Evolutionary conservation across 805 yeast species (phyloP).

Genomic region (Wickerhamiella kazuoi): DNA sequence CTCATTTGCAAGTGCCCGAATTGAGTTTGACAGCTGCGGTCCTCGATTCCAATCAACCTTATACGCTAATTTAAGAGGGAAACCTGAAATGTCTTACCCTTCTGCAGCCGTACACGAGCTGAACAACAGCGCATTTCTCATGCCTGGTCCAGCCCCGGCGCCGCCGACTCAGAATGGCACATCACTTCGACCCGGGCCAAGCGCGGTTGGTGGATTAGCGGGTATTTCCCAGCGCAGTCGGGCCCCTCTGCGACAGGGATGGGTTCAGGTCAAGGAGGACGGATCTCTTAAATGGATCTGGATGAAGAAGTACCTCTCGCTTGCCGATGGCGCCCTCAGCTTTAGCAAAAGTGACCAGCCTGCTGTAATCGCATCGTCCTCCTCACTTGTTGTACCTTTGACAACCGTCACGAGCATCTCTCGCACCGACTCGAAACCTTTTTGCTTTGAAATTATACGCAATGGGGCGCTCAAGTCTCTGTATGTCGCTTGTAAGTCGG

Average conservation of each 20-base stretch:
- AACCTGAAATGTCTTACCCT: background rate
- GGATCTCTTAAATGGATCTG: slow-evolving; percentile 71
- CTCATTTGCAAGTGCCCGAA: no score
- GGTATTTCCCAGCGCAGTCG: slow-evolving; percentile 10
- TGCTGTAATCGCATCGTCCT: slow-evolving; percentile 8
- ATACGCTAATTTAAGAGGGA: no score
- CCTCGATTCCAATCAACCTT: no score
- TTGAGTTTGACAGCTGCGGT: no score
- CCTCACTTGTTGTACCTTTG: slow-evolving; percentile 30
- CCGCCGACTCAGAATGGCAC: slow-evolving; percentile 3
- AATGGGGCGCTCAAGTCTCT: slow-evolving; percentile 36
- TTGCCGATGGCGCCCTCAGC: slow-evolving; percentile 56
- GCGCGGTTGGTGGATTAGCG: no score
- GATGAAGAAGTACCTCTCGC: slow-evolving; percentile 73
- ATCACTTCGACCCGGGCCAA: no score
- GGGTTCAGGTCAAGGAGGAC: slow-evolving; percentile 87
- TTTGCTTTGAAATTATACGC: slow-evolving; percentile 57
- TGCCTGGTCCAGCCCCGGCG: slow-evolving; percentile 15
- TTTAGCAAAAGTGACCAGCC: slow-evolving; percentile 51
- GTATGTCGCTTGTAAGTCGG: slow-evolving; percentile 56
- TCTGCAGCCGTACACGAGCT: slow-evolving; percentile 8
- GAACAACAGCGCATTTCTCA: slow-evolving; percentile 12
- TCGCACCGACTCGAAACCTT: slow-evolving; percentile 54
- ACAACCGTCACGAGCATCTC: slow-evolving; percentile 45
- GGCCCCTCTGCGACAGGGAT: slow-evolving; percentile 36